Conservation (phyloP, 306 rosid species). For the Quercus cerris region DNA sequence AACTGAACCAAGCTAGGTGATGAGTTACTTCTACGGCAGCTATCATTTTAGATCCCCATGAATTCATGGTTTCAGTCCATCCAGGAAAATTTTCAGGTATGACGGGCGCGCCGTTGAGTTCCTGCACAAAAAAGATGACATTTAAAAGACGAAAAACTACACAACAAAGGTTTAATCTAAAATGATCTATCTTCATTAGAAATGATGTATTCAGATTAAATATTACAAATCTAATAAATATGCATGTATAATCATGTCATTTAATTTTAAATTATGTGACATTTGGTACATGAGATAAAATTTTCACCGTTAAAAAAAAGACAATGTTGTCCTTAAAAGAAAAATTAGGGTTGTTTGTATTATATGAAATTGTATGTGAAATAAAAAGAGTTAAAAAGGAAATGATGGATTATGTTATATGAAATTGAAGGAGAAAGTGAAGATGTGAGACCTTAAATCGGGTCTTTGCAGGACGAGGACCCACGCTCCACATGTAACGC, state of each 20-base stretch:
- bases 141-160: no score
- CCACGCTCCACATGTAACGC: conserved; percentile 96
- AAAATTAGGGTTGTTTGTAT: no score
- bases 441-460: conserved; percentile 59
- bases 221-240: no score
- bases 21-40: conserved; percentile 65
- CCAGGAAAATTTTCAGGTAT: conserved; percentile 83
- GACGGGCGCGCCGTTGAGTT: conserved; percentile 89
- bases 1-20: not conserved
- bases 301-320: no score
- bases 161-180: no score
- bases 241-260: no score
- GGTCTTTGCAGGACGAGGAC: conserved; percentile 76
- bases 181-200: no score
- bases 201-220: no score
- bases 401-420: not conserved
- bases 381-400: conserved; percentile 1
- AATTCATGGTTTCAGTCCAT: conserved; percentile 93
- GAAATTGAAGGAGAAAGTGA: not conserved
- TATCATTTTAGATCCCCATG: conserved; percentile 91
- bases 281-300: no score
- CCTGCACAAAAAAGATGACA: conserved; percentile 38
- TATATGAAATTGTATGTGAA: no score
- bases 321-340: no score
- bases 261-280: no score